Base-by-base conservation (phyloP, 192 early-diverging fungal species). In the Rhizoclosmatium sp. region DNA sequence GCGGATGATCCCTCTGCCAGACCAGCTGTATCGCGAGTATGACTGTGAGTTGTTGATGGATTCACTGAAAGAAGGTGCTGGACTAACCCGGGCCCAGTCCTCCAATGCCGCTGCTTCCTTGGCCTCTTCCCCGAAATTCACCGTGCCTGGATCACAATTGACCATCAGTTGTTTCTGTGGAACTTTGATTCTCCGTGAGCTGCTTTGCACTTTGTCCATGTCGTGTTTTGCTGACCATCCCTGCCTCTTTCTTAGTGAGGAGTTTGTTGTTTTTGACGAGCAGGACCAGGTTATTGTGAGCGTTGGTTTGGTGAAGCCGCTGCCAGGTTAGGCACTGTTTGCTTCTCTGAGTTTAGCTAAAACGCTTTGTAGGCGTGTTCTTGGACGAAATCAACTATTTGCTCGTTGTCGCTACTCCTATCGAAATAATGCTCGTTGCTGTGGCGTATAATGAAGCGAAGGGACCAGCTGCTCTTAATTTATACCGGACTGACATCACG, bases 71-170 rank as follows among this genome's bases (percentile, higher is more conserved):
- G 19, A 21, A 21, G n/a, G 64, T 58, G 12, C 56, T 21, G 62
- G 62, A 41, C 62, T 21, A 64, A 64, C 23, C 21, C 10, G 51
- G 10, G 21, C 19, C 45, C 65, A 86, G 85, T 87, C 31, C 85
- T 95, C 1, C 88, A 93, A 82, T 93, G 90, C 72, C 89, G 90
- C 64, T 91, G 91, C 75, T 97, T 94, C 81, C 93, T 96, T 90
- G 97, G 97, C 1, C 81, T 99, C 23, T 95, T 95, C 47, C 93
- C 96, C 12, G 94, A 96, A 72, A 93, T 99, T 67, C 85, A 93
- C 64, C 92, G 93, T 31, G 96, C 93, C 16, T 99, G 96, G 94
- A 93, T 98, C 49, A 94, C 93, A 1, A 92, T 99, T 61, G 95
- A 95, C 82, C 91, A 95, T 80, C 86, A 90, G 46, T 86, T 98